Evolutionary conservation across 1,139 yeast genomes (phyloP).

Genomic region (Yamadazyma sp.): DNA sequence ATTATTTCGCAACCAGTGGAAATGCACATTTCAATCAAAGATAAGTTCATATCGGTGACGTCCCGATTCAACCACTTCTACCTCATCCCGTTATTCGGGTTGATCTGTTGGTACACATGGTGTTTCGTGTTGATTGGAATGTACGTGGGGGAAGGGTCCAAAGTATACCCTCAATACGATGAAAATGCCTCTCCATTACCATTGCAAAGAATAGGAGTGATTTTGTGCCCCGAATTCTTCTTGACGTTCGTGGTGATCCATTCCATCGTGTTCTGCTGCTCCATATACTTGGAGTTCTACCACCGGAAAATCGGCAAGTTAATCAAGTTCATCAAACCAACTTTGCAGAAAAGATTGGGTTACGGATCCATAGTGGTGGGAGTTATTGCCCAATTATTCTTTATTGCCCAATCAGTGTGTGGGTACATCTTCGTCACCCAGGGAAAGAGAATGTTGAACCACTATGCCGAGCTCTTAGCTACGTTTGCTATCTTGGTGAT

Average conservation of each 20-base stretch:
- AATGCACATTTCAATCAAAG: conserved; percentile 13
- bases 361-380: conserved; percentile 27
- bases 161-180: conserved; percentile 22
- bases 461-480: conserved; percentile 26
- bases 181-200: conserved; percentile 22
- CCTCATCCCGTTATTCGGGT: conserved; percentile 28
- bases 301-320: conserved; percentile 33
- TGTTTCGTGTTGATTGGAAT: conserved; percentile 25
- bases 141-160: conserved; percentile 24
- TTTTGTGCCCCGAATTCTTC: conserved; percentile 27
- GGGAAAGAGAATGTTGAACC: conserved; percentile 20
- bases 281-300: conserved; percentile 30
- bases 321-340: conserved; percentile 30
- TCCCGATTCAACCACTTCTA: conserved; percentile 29
- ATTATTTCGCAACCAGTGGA: not conserved
- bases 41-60: conserved; percentile 17
- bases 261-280: conserved; percentile 24
- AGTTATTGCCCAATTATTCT: conserved; percentile 25
- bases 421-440: conserved; percentile 23
- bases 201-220: conserved; percentile 29
- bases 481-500: conserved; percentile 26
- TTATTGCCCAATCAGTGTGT: conserved; percentile 24
- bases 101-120: conserved; percentile 28
- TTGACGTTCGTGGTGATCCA: conserved; percentile 24
- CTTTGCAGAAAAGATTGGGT: conserved; percentile 26